These are phyloP conservation scores for Cercis canadensis DNA, from an alignment of 306 rosid genomes.

Conservation along the genomic window DNA sequence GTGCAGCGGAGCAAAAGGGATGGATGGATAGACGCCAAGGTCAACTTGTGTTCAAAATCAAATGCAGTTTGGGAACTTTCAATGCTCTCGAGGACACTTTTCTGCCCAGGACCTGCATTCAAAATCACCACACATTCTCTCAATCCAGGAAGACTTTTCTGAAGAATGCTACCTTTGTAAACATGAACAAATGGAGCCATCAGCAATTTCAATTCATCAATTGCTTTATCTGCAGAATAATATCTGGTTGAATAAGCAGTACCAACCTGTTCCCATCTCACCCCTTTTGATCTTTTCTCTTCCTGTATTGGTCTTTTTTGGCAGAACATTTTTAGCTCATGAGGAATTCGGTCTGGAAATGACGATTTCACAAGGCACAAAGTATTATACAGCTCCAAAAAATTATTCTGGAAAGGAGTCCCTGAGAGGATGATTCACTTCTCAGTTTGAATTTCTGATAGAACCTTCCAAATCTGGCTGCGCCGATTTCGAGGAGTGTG, in stretches of 20 bases:
- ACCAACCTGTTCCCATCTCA: slow-evolving; percentile 20
- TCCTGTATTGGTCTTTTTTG: slow-evolving; percentile 13
- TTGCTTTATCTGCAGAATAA: slow-evolving; percentile 8
- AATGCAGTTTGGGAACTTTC: not conserved
- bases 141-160: slow-evolving; percentile 47
- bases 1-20: slow-evolving; percentile 38
- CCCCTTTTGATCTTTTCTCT: not conserved
- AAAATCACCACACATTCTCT: slow-evolving; percentile 43
- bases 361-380: slow-evolving; percentile 39
- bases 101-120: slow-evolving; percentile 39
- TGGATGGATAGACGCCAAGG: slow-evolving; percentile 48
- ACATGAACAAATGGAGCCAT: slow-evolving; percentile 52
- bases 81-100: slow-evolving; percentile 34
- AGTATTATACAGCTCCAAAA: slow-evolving; percentile 41
- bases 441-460: slow-evolving; percentile 10
- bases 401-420: slow-evolving; percentile 54
- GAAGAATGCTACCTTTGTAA: slow-evolving; percentile 47
- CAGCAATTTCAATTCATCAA: slow-evolving; percentile 33
- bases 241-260: not conserved
- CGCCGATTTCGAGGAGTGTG: slow-evolving; percentile 35
- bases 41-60: slow-evolving; percentile 32
- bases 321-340: slow-evolving; percentile 42
- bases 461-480: slow-evolving; percentile 42
- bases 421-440: slow-evolving; percentile 50
- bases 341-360: slow-evolving; percentile 32